A percentile compares a stretch with the other conserved stretches of the same genome.
Conservation (phyloP, 2,329 filamentous ascomycete genomes). For the Colletotrichum sp. region DNA sequence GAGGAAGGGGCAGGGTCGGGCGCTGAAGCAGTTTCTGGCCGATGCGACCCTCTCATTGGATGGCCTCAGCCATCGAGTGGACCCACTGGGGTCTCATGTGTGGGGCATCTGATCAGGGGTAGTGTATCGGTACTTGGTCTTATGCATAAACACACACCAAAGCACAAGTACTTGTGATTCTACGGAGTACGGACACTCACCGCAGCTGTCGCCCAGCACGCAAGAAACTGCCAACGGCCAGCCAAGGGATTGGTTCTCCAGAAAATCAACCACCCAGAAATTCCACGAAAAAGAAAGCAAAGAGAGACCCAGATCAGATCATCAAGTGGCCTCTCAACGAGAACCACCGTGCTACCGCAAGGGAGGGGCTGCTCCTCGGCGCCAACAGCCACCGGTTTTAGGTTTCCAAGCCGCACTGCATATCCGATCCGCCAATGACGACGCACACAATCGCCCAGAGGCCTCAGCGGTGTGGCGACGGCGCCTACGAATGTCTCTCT, state of each 20-base stretch:
- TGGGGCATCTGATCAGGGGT: not conserved
- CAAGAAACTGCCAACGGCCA: not conserved
- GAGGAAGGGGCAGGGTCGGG: slow-evolving; percentile 28
- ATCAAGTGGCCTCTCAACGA: not conserved
- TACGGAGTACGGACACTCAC: not conserved
- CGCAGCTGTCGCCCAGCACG: not conserved
- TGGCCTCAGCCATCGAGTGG: not conserved
- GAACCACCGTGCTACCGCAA: not conserved
- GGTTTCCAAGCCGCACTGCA: not conserved
- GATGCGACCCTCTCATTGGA: not conserved
- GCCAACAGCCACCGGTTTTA: slow-evolving; percentile 6
- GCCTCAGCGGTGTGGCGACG: not conserved
- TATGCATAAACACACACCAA: not conserved
- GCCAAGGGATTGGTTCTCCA: not conserved
- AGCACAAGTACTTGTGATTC: not conserved
- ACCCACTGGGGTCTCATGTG: not conserved
- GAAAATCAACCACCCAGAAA: not conserved
- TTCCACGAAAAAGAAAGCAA: not conserved
- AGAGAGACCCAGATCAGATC: not conserved
- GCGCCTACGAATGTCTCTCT: not conserved
- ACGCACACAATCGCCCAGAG: not conserved
- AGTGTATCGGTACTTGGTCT: not conserved
- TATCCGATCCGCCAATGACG: not conserved
- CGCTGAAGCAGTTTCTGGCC: slow-evolving; percentile 8
- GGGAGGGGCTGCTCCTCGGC: not conserved